Evolutionary conservation across 2,329 filamentous ascomycete genomes (phyloP).

Genomic region (Fusarium sp.): DNA sequence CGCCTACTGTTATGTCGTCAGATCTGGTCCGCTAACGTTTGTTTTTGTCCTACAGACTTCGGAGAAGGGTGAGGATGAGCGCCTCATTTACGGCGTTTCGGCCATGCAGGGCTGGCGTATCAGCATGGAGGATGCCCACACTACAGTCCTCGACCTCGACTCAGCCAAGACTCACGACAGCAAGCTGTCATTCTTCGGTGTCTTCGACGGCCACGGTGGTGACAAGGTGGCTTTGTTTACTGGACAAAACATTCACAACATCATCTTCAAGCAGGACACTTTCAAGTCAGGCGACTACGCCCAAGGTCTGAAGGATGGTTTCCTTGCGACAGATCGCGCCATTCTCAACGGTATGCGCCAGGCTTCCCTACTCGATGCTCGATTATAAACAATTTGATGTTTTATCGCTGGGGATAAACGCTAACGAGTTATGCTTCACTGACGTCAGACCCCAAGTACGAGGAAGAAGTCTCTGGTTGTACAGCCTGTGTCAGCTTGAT

Average conservation of each 20-base stretch:
- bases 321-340: constrained; percentile 93
- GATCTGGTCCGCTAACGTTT: constrained; percentile 45
- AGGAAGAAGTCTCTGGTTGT: constrained; percentile 97
- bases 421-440: constrained; percentile 32
- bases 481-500: constrained; percentile 93
- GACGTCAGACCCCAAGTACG: constrained; percentile 87
- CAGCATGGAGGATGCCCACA: constrained; percentile 99
- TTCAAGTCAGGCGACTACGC: constrained; percentile 93
- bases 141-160: constrained; percentile 83
- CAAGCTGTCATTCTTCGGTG: constrained; percentile 93
- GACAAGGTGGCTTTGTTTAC: constrained; percentile 96
- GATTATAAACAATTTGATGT: neutral
- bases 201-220: constrained; percentile 97
- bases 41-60: constrained; percentile 72
- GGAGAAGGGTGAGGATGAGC: constrained; percentile 90
- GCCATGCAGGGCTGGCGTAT: constrained; percentile 99
- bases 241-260: constrained; percentile 92
- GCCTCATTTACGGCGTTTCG: constrained; percentile 92
- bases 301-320: constrained; percentile 96
- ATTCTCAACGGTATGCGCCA: constrained; percentile 85
- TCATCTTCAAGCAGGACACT: constrained; percentile 92
- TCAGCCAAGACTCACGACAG: constrained; percentile 74
- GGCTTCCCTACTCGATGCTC: constrained; percentile 20
- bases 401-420: constrained; percentile 5
- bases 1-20: constrained; percentile 20